Evolutionary conservation across 495 filamentous ascomycete genomes (phyloP).

Genomic region (Amorphotheca resinae): DNA sequence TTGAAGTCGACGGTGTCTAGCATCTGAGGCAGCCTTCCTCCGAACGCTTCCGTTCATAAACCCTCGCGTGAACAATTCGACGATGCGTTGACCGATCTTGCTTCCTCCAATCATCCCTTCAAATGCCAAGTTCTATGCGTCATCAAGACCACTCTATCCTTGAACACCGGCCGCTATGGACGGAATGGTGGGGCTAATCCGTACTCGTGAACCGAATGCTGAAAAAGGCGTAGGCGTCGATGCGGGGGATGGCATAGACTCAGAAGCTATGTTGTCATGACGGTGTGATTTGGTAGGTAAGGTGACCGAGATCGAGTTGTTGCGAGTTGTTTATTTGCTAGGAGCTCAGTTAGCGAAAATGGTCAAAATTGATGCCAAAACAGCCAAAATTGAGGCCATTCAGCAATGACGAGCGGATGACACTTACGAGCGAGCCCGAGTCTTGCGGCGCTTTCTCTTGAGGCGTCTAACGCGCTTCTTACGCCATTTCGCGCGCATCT

Average conservation of each 20-base stretch:
- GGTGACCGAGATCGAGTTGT: constrained; percentile 48
- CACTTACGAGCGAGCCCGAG: constrained; percentile 78
- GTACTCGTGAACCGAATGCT: constrained; percentile 15
- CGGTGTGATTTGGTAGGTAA: constrained; percentile 22
- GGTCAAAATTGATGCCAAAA: neutral
- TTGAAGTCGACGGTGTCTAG: constrained; percentile 20
- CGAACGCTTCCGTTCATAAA: constrained; percentile 19
- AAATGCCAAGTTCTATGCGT: constrained; percentile 20
- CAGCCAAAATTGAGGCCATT: neutral
- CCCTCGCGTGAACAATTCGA: constrained; percentile 20
- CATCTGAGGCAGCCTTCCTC: constrained; percentile 21
- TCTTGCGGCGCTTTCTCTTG: constrained; percentile 99
- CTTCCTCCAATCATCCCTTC: constrained; percentile 21
- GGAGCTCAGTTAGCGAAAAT: constrained; percentile 23
- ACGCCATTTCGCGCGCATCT: constrained; percentile 99
- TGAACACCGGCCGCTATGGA: constrained; percentile 20
- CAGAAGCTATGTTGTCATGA: constrained; percentile 24
- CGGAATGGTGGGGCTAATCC: constrained; percentile 18
- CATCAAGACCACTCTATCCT: constrained; percentile 20
- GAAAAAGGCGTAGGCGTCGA: constrained; percentile 23
- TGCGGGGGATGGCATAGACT: constrained; percentile 22
- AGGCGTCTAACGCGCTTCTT: constrained; percentile 97
- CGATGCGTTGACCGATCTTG: constrained; percentile 16
- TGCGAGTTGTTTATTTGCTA: constrained; percentile 63
- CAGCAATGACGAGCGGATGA: neutral